Evolutionary conservation across 2,329 filamentous ascomycete genomes (phyloP).

Genomic region (Camillea tinctor): DNA sequence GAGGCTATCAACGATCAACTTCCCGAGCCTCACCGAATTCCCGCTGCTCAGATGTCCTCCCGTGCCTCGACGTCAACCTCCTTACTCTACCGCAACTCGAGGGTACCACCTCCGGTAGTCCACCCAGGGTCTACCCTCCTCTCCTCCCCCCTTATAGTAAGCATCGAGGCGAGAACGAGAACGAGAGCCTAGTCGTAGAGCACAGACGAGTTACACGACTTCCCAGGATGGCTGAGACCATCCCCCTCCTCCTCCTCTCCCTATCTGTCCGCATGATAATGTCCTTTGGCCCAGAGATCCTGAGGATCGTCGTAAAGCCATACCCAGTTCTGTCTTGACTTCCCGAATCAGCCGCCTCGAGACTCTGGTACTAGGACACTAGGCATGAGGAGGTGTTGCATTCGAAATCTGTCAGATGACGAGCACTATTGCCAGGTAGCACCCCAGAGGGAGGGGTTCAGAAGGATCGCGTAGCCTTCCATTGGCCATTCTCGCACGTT

Average conservation of each 20-base stretch:
- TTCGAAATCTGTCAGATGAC: slow-evolving; percentile 27
- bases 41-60: slow-evolving; percentile 4
- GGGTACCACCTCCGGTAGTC: neutral
- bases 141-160: neutral
- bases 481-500: slow-evolving; percentile 11
- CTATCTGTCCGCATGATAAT: neutral
- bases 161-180: neutral
- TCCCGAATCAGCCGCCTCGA: slow-evolving; percentile 13
- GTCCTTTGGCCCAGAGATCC: slow-evolving; percentile 2
- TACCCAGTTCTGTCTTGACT: slow-evolving; percentile 1
- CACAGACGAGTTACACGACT: neutral
- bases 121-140: neutral
- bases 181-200: neutral
- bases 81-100: neutral
- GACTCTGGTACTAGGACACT: neutral
- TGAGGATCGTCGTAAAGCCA: neutral
- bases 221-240: neutral
- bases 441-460: slow-evolving; percentile 16
- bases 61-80: slow-evolving; percentile 6
- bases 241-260: too few relatives aligned
- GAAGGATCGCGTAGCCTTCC: slow-evolving; percentile 12
- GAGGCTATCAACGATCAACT: slow-evolving; percentile 23
- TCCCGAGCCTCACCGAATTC: slow-evolving; percentile 30
- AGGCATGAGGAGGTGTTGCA: slow-evolving; percentile 23
- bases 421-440: slow-evolving; percentile 19